Percentiles rank a stretch among this genome's conserved stretches.
These are phyloP conservation scores for Cyclostephanos tholiformis DNA, from an alignment of 108 stramenopile genomes.

Conservation along the genomic window DNA sequence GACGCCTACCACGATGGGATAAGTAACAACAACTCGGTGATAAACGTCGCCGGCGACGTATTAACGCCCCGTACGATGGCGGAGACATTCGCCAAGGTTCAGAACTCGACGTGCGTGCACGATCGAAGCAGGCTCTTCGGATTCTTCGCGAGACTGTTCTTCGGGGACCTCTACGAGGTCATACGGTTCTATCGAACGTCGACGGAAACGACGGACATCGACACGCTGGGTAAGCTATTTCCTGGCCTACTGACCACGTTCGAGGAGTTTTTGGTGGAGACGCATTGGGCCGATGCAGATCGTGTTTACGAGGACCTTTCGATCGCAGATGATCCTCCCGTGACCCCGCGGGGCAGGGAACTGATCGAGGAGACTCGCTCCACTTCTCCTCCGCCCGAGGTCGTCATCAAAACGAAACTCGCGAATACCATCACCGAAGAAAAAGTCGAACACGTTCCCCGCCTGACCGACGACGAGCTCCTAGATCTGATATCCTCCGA, in stretches of 20 bases:
- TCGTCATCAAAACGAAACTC: no score
- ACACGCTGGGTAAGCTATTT: conserved; percentile 15
- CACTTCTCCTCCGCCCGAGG: no score
- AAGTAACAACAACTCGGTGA: neutral
- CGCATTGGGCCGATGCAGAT: conserved; percentile 7
- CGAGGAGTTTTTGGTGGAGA: conserved; percentile 23
- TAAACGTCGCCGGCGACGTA: conserved; percentile 34
- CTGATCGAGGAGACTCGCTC: no score
- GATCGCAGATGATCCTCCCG: no score
- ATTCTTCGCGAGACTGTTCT: conserved; percentile 14
- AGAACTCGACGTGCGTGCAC: conserved; percentile 22
- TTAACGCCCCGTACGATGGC: conserved; percentile 29
- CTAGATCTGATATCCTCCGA: no score
- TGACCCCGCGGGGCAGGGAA: no score
- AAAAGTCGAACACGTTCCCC: no score
- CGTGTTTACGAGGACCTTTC: conserved; percentile 8
- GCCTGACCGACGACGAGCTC: no score
- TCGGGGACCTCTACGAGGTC: conserved; percentile 22
- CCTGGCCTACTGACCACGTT: conserved; percentile 25
- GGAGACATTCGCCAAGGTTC: conserved; percentile 21
- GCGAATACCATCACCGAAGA: no score
- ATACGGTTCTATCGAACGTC: conserved; percentile 24
- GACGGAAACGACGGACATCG: conserved; percentile 15
- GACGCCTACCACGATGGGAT: neutral
- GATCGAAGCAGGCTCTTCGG: conserved; percentile 11